Conservation (phyloP, 768 basidiomycete genomes). For the Hericium rajendrae region DNA sequence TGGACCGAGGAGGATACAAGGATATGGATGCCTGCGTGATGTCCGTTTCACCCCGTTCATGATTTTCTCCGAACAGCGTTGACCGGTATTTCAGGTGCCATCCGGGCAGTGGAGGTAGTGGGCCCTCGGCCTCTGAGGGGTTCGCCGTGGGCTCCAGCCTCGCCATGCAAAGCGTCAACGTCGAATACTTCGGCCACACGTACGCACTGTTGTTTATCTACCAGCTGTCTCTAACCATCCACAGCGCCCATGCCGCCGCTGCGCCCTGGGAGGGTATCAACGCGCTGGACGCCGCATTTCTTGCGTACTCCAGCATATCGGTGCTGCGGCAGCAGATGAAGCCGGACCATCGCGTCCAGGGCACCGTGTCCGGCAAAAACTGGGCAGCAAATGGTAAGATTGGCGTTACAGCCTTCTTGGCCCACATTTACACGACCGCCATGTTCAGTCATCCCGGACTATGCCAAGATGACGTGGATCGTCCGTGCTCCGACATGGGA, state of each 20-base stretch:
- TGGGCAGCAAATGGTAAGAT: slow-evolving; percentile 60
- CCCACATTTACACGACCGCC: not conserved
- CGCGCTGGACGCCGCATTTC: slow-evolving; percentile 80
- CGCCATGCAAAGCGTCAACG: slow-evolving; percentile 55
- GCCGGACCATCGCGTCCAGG: slow-evolving; percentile 73
- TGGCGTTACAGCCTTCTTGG: not conserved
- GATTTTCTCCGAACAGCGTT: not conserved
- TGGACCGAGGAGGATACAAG: slow-evolving; percentile 68
- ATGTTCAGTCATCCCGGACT: slow-evolving; percentile 69
- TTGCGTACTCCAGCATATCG: slow-evolving; percentile 72
- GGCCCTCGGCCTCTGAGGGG: slow-evolving; percentile 25
- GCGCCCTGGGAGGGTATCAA: slow-evolving; percentile 85
- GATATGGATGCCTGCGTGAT: slow-evolving; percentile 79
- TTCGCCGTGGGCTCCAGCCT: slow-evolving; percentile 42
- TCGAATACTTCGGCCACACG: slow-evolving; percentile 72
- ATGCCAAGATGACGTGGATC: slow-evolving; percentile 64
- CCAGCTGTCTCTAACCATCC: slow-evolving; percentile 3
- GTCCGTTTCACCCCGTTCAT: slow-evolving; percentile 25
- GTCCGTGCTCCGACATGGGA: slow-evolving; percentile 57
- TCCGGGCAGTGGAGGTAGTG: slow-evolving; percentile 44
- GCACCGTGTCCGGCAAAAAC: slow-evolving; percentile 60
- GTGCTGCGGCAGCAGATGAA: slow-evolving; percentile 81
- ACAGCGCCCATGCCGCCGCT: slow-evolving; percentile 58
- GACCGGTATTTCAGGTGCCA: slow-evolving; percentile 47
- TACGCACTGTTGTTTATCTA: slow-evolving; percentile 22